Conservation (phyloP, 2,329 filamentous ascomycete genomes). For the Penicillium sp. region DNA sequence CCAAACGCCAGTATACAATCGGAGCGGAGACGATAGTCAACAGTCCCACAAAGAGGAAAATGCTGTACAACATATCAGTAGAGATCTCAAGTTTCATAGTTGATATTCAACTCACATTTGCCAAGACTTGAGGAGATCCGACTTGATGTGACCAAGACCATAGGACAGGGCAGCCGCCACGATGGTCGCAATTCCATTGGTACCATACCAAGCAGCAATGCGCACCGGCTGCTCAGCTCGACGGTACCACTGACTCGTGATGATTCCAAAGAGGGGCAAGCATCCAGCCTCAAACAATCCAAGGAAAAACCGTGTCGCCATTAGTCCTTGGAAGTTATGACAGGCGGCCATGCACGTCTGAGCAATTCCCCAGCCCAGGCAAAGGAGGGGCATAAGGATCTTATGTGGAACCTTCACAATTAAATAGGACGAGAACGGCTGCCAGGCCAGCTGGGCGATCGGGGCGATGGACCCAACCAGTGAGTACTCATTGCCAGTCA, state of each 20-base stretch:
- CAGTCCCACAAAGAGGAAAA: slow-evolving; percentile 64
- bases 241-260: slow-evolving; percentile 51
- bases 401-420: slow-evolving; percentile 64
- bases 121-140: slow-evolving; percentile 49
- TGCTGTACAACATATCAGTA: slow-evolving; percentile 29
- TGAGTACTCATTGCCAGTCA: slow-evolving; percentile 59
- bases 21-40: slow-evolving; percentile 61
- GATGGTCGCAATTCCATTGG: slow-evolving; percentile 61
- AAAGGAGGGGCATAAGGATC: slow-evolving; percentile 56
- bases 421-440: slow-evolving; percentile 60
- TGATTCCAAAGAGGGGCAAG: slow-evolving; percentile 47
- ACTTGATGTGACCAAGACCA: slow-evolving; percentile 57
- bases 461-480: slow-evolving; percentile 59
- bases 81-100: neutral
- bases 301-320: slow-evolving; percentile 55
- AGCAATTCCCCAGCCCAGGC: slow-evolving; percentile 53
- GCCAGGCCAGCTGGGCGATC: slow-evolving; percentile 63
- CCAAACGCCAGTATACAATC: slow-evolving; percentile 61
- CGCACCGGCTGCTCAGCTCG: slow-evolving; percentile 63
- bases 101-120: slow-evolving; percentile 45
- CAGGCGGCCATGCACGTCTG: slow-evolving; percentile 52
- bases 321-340: slow-evolving; percentile 48
- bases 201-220: slow-evolving; percentile 67
- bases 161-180: slow-evolving; percentile 59
- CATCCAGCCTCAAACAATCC: slow-evolving; percentile 57